Evolutionary conservation across 1,284 basidiomycete genomes (phyloP).

Genomic region (Sanghuangporus weigelae): DNA sequence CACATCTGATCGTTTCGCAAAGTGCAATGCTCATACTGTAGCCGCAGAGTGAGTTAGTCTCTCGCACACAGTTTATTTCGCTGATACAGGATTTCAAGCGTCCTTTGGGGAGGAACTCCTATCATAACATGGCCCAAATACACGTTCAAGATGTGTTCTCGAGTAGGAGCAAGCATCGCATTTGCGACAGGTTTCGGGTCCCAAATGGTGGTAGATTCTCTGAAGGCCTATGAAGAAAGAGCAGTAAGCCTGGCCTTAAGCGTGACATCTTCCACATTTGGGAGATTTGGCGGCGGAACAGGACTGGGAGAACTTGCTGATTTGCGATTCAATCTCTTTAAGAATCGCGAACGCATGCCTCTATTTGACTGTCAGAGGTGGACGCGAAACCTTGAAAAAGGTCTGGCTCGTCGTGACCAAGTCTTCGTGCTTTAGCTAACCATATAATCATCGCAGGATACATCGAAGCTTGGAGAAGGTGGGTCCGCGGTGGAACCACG

Average conservation of each 20-base stretch:
- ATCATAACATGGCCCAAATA: conserved; percentile 55
- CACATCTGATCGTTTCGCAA: neutral
- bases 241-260: conserved; percentile 44
- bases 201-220: conserved; percentile 46
- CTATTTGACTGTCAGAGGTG: conserved; percentile 55
- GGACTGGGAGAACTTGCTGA: conserved; percentile 32
- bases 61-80: neutral
- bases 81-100: conserved; percentile 27
- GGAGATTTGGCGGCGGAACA: conserved; percentile 21
- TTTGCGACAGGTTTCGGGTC: conserved; percentile 51
- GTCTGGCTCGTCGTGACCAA: neutral
- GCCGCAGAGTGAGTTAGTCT: conserved; percentile 45
- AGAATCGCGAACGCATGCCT: conserved; percentile 41
- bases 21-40: conserved; percentile 62
- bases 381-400: conserved; percentile 51
- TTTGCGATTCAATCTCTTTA: conserved; percentile 43
- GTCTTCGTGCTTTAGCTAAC: neutral
- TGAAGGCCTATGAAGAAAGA: conserved; percentile 48
- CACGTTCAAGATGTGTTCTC: conserved; percentile 54
- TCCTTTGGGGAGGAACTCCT: conserved; percentile 58
- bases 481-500: conserved; percentile 46
- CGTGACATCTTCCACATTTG: conserved; percentile 27
- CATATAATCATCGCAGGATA: conserved; percentile 22
- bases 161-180: conserved; percentile 55
- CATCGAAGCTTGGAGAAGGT: conserved; percentile 48